These are phyloP conservation scores for Nepenthes mirabilis DNA, from an alignment of 148 eudicot species.

Conservation along the genomic window DNA sequence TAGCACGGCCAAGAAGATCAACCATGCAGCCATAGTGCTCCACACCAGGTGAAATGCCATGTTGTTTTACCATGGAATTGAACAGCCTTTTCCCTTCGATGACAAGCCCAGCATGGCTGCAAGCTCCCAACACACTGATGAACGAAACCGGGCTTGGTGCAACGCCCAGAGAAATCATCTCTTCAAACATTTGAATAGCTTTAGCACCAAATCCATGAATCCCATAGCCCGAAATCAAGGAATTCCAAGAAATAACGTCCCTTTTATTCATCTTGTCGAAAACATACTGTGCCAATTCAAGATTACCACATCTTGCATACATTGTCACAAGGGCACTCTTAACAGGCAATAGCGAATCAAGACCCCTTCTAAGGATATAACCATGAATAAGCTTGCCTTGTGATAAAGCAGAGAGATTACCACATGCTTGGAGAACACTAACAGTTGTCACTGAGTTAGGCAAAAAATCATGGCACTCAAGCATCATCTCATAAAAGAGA, in stretches of 20 bases:
- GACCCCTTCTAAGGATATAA: constrained; percentile 58
- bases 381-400: constrained; percentile 74
- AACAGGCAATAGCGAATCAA: constrained; percentile 72
- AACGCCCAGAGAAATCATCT: constrained; percentile 50
- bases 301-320: constrained; percentile 80
- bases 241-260: constrained; percentile 88
- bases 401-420: constrained; percentile 58
- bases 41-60: constrained; percentile 44
- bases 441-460: constrained; percentile 96
- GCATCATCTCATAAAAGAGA: constrained; percentile 64
- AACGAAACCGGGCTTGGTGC: constrained; percentile 67
- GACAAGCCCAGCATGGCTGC: constrained; percentile 86
- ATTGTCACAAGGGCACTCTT: constrained; percentile 62
- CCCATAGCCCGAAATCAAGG: constrained; percentile 87
- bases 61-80: constrained; percentile 44
- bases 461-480: constrained; percentile 22
- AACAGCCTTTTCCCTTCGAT: constrained; percentile 55
- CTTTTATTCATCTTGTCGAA: constrained; percentile 66
- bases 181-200: constrained; percentile 46
- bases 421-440: constrained; percentile 89
- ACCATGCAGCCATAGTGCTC: constrained; percentile 95
- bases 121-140: constrained; percentile 76
- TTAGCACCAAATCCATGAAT: constrained; percentile 63
- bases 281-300: constrained; percentile 37
- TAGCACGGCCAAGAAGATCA: constrained; percentile 94